Evolutionary conservation across 257 asterid genomes (phyloP).

Genomic region (Scutellaria barbata): DNA sequence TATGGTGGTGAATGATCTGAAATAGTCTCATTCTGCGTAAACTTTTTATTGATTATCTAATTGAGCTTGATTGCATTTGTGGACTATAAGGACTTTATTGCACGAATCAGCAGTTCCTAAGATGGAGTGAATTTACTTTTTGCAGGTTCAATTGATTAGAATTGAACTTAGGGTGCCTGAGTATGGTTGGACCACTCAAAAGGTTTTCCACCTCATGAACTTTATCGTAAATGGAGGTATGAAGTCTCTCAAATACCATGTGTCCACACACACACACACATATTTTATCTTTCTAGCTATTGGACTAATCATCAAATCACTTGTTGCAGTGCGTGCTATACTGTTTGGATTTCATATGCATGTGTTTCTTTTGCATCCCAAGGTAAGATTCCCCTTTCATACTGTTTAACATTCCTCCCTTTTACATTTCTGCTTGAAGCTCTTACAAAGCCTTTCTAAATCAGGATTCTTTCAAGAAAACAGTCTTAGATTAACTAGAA

Average conservation of each 20-base stretch:
- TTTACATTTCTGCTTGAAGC: conserved; percentile 14
- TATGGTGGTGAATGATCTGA: conserved; percentile 5
- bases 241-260: conserved; percentile 24
- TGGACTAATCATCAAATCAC: conserved; percentile 29
- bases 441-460: conserved; percentile 19
- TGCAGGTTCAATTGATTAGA: conserved; percentile 91
- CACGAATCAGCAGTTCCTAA: background rate
- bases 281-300: conserved; percentile 1
- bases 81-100: conserved; percentile 19
- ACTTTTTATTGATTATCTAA: conserved; percentile 14
- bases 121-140: conserved; percentile 33
- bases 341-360: conserved; percentile 81
- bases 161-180: conserved; percentile 91
- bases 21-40: background rate
- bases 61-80: conserved; percentile 17
- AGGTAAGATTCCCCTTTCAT: conserved; percentile 51
- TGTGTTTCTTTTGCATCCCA: conserved; percentile 82
- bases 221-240: conserved; percentile 96
- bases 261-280: background rate
- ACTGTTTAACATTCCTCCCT: conserved; percentile 10
- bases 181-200: conserved; percentile 98
- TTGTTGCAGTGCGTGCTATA: conserved; percentile 79
- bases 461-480: conserved; percentile 2
- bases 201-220: conserved; percentile 98
- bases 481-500: conserved; percentile 1